phyloP scores from a whole-genome alignment of 805 yeast genomes.

The Yarrowia sp. region DNA sequence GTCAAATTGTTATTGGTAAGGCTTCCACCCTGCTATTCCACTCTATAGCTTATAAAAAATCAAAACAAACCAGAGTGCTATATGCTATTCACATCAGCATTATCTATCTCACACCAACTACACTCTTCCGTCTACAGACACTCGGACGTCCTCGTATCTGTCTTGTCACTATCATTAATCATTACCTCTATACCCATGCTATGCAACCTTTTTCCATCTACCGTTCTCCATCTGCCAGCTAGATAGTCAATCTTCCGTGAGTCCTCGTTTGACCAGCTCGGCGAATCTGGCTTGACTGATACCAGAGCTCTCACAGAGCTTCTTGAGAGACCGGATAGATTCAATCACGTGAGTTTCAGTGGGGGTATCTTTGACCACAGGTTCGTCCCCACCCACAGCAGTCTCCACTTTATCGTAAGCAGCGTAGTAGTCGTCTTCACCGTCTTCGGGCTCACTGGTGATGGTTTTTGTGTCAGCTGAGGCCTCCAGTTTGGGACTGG shows the following conservation, averaged over 20 bases:
- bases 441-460: background rate
- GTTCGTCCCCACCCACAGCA: constrained; percentile 21
- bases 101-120: too few species aligned
- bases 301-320: constrained; percentile 15
- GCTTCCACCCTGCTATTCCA: too few species aligned
- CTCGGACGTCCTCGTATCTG: too few species aligned
- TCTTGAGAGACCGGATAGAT: constrained; percentile 16
- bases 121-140: too few species aligned
- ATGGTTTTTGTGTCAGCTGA: background rate
- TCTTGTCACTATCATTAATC: too few species aligned
- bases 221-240: constrained; percentile 12
- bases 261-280: constrained; percentile 25
- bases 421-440: constrained; percentile 42
- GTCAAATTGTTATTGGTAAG: too few species aligned
- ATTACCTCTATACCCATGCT: background rate
- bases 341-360: constrained; percentile 19
- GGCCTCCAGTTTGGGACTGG: background rate
- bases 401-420: constrained; percentile 39
- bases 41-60: too few species aligned
- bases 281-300: constrained; percentile 20
- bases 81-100: too few species aligned
- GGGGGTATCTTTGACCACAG: constrained; percentile 2
- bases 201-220: constrained; percentile 19
- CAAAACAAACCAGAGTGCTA: too few species aligned
- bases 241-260: constrained; percentile 8